phyloP scores from a whole-genome alignment of 768 basidiomycete species.

The Amylocystis lapponica region DNA sequence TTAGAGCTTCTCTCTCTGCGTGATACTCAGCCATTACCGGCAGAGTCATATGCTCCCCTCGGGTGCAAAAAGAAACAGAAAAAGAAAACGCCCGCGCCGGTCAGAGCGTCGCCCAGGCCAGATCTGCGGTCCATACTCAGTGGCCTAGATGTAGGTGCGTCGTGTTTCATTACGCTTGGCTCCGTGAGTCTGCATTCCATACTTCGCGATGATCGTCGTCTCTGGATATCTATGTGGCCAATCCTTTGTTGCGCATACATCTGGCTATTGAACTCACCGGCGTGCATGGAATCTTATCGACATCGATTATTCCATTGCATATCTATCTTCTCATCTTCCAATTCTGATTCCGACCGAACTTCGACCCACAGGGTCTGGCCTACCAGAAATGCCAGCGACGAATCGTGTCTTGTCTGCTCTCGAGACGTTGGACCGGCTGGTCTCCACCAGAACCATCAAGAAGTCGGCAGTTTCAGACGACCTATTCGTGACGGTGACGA shows the following conservation, averaged over 20 bases:
- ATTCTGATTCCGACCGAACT: too few relatives aligned
- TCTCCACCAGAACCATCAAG: background rate
- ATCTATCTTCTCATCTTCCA: background rate
- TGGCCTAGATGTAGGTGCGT: background rate
- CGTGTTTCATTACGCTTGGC: too few relatives aligned
- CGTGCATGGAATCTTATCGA: too few relatives aligned
- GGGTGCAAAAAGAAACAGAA: slow-evolving; percentile 3
- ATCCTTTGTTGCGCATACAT: background rate
- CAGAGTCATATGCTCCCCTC: background rate
- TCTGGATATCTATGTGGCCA: background rate
- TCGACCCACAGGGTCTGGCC: background rate
- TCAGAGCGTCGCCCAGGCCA: background rate
- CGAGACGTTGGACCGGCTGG: slow-evolving; percentile 7
- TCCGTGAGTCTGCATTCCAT: background rate
- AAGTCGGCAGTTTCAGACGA: background rate
- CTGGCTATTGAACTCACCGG: too few relatives aligned
- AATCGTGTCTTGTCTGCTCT: slow-evolving; percentile 1
- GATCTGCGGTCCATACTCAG: background rate
- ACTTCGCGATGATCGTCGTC: background rate
- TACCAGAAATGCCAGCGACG: background rate
- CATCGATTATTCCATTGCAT: background rate
- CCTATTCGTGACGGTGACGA: background rate
- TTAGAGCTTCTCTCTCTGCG: slow-evolving; percentile 3
- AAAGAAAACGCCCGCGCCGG: background rate
- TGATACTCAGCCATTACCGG: background rate